Percentiles rank a stretch among this genome's conserved stretches.
phyloP scores from a whole-genome alignment of 345 rosid species.

The Raphanus raphanistrum region DNA sequence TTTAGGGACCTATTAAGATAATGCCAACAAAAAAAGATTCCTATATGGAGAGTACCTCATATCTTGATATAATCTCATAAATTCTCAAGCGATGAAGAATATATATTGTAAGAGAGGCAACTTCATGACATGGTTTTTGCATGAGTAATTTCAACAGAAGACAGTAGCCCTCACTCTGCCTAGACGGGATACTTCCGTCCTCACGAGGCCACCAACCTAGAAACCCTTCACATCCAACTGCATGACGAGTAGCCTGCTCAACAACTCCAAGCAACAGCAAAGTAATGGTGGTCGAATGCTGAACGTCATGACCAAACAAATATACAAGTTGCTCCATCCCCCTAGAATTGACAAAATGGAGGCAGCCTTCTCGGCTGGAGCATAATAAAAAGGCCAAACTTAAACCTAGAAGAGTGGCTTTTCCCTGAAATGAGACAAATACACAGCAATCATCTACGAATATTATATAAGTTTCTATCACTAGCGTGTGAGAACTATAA shows the following conservation, averaged over 20 bases:
- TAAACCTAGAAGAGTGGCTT: conserved; percentile 66
- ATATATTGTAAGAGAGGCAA: conserved; percentile 75
- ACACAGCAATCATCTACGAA: conserved; percentile 26
- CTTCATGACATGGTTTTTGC: conserved; percentile 80
- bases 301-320: conserved; percentile 50
- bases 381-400: conserved; percentile 74
- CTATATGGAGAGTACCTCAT: conserved; percentile 60
- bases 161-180: conserved; percentile 74
- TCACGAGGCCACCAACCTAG: conserved; percentile 99
- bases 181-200: conserved; percentile 70
- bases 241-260: conserved; percentile 89
- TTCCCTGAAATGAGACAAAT: conserved; percentile 58
- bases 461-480: conserved; percentile 7
- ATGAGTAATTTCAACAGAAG: conserved; percentile 72
- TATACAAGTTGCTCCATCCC: conserved; percentile 73
- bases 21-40: background rate
- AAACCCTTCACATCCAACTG: conserved; percentile 90
- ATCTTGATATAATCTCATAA: conserved; percentile 89
- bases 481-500: conserved; percentile 12
- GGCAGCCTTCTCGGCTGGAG: conserved; percentile 90
- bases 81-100: conserved; percentile 83
- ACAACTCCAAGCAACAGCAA: conserved; percentile 74
- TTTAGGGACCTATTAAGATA: conserved; percentile 11
- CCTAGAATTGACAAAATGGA: conserved; percentile 78
- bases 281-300: conserved; percentile 53